phyloP scores from a whole-genome alignment of 2,329 filamentous ascomycete species.

The Aspergillus uvarum region DNA sequence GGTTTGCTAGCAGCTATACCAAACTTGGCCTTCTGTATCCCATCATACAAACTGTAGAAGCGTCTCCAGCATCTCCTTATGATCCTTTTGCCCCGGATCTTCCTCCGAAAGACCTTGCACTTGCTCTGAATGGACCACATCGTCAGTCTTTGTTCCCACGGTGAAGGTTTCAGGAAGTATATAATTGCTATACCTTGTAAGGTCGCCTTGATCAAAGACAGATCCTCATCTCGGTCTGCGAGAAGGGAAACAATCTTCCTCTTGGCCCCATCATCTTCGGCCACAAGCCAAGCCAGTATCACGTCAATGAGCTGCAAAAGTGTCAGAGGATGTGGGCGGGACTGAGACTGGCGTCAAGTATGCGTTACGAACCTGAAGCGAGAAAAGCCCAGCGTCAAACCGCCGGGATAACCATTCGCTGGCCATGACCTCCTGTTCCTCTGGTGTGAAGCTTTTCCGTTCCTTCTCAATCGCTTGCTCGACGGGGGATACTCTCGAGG shows the following conservation, averaged over 20 bases:
- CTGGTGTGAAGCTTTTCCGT: slow-evolving; percentile 53
- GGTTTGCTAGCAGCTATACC: slow-evolving; percentile 1
- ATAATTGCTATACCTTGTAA: slow-evolving; percentile 56
- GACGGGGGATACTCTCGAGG: slow-evolving; percentile 59
- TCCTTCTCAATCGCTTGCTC: slow-evolving; percentile 64
- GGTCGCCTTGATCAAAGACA: slow-evolving; percentile 64
- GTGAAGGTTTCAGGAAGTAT: not conserved
- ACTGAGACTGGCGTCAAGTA: not conserved
- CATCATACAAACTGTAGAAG: slow-evolving; percentile 46
- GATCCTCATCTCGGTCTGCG: slow-evolving; percentile 64
- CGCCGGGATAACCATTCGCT: slow-evolving; percentile 72
- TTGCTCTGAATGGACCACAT: slow-evolving; percentile 51
- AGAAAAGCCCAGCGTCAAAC: slow-evolving; percentile 81
- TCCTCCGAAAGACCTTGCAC: slow-evolving; percentile 58
- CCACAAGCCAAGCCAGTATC: slow-evolving; percentile 84
- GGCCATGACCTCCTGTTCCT: slow-evolving; percentile 62
- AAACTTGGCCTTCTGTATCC: not conserved
- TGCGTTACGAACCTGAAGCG: slow-evolving; percentile 59
- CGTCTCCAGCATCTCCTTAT: slow-evolving; percentile 66
- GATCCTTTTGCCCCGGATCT: slow-evolving; percentile 53
- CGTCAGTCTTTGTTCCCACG: slow-evolving; percentile 4
- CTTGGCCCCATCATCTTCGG: slow-evolving; percentile 78
- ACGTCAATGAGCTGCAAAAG: slow-evolving; percentile 67
- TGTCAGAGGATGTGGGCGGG: not conserved
- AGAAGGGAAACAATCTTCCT: slow-evolving; percentile 64